These are phyloP conservation scores for Rhizoclosmatium sp. DNA, from an alignment of 192 early-diverging fungal species.

Conservation along the genomic window DNA sequence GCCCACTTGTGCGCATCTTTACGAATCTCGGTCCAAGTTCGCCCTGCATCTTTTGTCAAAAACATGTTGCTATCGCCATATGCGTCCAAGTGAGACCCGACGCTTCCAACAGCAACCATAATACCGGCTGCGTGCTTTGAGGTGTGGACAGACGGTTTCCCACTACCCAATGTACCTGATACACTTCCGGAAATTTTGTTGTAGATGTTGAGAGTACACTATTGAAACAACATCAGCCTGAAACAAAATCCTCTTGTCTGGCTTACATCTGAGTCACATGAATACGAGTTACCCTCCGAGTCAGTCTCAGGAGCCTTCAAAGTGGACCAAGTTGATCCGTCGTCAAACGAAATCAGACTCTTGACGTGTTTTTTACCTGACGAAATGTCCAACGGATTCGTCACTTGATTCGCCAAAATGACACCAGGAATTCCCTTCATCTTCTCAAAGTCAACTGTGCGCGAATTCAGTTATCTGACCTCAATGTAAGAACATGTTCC, in stretches of 20 bases:
- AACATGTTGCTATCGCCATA: slow-evolving; percentile 76
- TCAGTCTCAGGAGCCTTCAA: slow-evolving; percentile 64
- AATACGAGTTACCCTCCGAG: slow-evolving; percentile 27
- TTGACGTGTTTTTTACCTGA: slow-evolving; percentile 68
- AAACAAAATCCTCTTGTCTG: not conserved
- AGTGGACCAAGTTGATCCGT: slow-evolving; percentile 78
- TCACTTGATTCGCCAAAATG: slow-evolving; percentile 87
- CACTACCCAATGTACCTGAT: not conserved
- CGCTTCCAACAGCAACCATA: slow-evolving; percentile 73
- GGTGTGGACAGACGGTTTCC: slow-evolving; percentile 31
- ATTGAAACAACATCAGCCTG: slow-evolving; percentile 11
- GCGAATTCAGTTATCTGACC: not conserved
- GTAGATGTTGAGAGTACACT: slow-evolving; percentile 40
- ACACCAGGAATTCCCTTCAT: slow-evolving; percentile 87
- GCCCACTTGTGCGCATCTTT: slow-evolving; percentile 76
- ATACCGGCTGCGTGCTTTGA: slow-evolving; percentile 54
- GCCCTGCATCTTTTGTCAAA: slow-evolving; percentile 88
- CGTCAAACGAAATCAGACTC: slow-evolving; percentile 88
- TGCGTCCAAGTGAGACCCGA: slow-evolving; percentile 68
- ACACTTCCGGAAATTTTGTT: slow-evolving; percentile 20
- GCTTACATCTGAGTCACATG: slow-evolving; percentile 20
- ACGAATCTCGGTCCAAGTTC: slow-evolving; percentile 79
- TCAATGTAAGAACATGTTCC: not conserved
- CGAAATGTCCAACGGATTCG: slow-evolving; percentile 72
- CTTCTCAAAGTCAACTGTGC: slow-evolving; percentile 87